phyloP scores from a whole-genome alignment of 331 rosid genomes.

The Malus hybrid region DNA sequence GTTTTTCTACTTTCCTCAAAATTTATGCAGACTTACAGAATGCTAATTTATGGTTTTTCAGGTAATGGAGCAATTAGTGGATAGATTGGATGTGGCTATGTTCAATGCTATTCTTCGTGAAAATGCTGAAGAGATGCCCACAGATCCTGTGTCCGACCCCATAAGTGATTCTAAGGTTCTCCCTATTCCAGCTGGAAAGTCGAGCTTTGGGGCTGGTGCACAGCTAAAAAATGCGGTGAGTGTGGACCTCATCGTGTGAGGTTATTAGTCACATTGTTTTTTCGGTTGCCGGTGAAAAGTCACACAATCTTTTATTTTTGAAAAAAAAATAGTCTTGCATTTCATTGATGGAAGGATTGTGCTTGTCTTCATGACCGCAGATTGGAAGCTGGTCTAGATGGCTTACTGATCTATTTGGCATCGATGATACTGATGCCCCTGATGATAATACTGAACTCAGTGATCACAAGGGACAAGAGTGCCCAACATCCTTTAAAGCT shows the following conservation, averaged over 20 bases:
- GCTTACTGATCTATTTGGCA: constrained; percentile 74
- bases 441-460: constrained; percentile 34
- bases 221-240: constrained; percentile 90
- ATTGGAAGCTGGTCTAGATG: constrained; percentile 86
- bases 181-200: constrained; percentile 77
- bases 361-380: constrained; percentile 30
- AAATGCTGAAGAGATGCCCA: constrained; percentile 83
- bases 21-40: constrained; percentile 10
- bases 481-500: constrained; percentile 56
- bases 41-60: constrained; percentile 22
- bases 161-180: constrained; percentile 84
- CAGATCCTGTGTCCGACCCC: constrained; percentile 89
- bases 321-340: constrained; percentile 6
- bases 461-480: constrained; percentile 23
- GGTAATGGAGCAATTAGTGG: constrained; percentile 79
- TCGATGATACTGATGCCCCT: constrained; percentile 52
- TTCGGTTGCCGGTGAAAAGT: not conserved
- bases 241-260: not conserved
- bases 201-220: constrained; percentile 83
- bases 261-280: not conserved
- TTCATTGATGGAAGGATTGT: constrained; percentile 14
- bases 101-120: constrained; percentile 92
- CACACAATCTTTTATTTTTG: not conserved
- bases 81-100: constrained; percentile 87
- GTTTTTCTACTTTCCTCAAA: not conserved